Base-by-base conservation (phyloP, 305 asterid genomes). In the Fraxinus velutina region DNA sequence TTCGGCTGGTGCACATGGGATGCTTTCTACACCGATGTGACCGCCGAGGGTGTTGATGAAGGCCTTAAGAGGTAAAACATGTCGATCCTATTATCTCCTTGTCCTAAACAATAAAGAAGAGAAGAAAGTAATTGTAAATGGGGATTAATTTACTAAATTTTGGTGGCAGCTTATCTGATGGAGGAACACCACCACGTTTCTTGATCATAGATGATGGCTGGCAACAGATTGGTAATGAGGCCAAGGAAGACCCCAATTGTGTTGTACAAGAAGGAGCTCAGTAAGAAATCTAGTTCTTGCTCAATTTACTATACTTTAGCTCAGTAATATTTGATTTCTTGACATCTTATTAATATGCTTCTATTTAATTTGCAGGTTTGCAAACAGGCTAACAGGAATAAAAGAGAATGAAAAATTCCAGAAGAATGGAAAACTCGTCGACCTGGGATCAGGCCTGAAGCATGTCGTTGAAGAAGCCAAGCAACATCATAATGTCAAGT, bases 1-100 rank as follows among this genome's bases (percentile, higher is more conserved):
- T 93, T 95, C 77, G 99, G 99, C 73, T 95, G 98, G 99, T 95
- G 98, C 86, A 95, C 99, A 34, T 95, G 99, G 99, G 99, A 95
- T 91, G 99, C 99, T 83, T 95, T 95, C 81, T 92, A 92, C 92
- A 96, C 99, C 32, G 98, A 94, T 80, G 99, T 94, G 83, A 96
- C 99, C 3, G 97, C 98, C 19, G 99, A 96, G 86, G 98, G 98
- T 8, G 98, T 94, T 10, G 98, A 94, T 82, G 89, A 94, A 89
- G 99, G 98, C 62, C 93, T 96, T 19, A 91, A 83, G 84, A 96
- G 98, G 99, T 90, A 72, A 74, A 78, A n/a, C 81, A n/a, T 12
- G 3, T 66, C 8, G 1, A 8, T 62, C 72, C 60, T 13, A 12
- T 47, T 15, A 34, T 37, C 55, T 42, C 34, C 24, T 81, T 50